A percentile compares a stretch with the other conserved stretches of the same genome.
Conservation (phyloP, 2,329 filamentous ascomycete genomes). For the Amylocarpus encephaloides region DNA sequence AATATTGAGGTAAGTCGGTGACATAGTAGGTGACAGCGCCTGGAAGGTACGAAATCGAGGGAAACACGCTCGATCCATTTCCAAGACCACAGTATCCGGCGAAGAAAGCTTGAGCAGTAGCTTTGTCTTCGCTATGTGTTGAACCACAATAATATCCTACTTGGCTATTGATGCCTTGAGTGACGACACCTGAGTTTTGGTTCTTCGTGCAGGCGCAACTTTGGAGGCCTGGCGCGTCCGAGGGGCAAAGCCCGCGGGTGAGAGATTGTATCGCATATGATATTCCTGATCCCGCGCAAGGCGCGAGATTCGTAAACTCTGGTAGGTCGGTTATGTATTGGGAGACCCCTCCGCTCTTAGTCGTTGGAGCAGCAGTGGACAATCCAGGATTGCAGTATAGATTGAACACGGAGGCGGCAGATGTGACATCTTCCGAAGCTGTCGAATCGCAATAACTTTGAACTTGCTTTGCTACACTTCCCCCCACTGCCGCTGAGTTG, state of each 20-base stretch:
- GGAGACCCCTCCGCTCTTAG: slow-evolving; percentile 8
- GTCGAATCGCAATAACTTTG: slow-evolving; percentile 10
- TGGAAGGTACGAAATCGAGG: slow-evolving; percentile 39
- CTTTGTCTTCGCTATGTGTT: slow-evolving; percentile 41
- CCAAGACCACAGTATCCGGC: slow-evolving; percentile 46
- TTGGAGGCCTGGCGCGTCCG: slow-evolving; percentile 38
- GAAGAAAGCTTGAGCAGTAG: slow-evolving; percentile 45
- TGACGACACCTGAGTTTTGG: slow-evolving; percentile 40
- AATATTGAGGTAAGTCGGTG: slow-evolving; percentile 43
- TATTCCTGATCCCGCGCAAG: slow-evolving; percentile 38
- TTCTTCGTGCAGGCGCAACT: slow-evolving; percentile 48
- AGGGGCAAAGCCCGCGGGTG: slow-evolving; percentile 34
- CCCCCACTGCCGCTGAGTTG: slow-evolving; percentile 10
- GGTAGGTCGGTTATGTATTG: slow-evolving; percentile 45
- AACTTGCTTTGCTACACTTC: slow-evolving; percentile 7
- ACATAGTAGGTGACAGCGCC: slow-evolving; percentile 52
- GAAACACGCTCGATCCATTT: slow-evolving; percentile 44
- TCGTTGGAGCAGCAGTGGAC: neutral
- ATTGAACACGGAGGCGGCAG: slow-evolving; percentile 9
- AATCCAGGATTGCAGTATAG: slow-evolving; percentile 16
- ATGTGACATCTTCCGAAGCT: slow-evolving; percentile 13
- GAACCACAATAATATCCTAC: slow-evolving; percentile 40
- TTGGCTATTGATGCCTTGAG: slow-evolving; percentile 37
- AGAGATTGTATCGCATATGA: slow-evolving; percentile 32
- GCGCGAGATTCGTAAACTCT: slow-evolving; percentile 37